These are phyloP conservation scores for Mycena sanguinolenta DNA, from an alignment of 768 basidiomycete genomes.

Conservation along the genomic window DNA sequence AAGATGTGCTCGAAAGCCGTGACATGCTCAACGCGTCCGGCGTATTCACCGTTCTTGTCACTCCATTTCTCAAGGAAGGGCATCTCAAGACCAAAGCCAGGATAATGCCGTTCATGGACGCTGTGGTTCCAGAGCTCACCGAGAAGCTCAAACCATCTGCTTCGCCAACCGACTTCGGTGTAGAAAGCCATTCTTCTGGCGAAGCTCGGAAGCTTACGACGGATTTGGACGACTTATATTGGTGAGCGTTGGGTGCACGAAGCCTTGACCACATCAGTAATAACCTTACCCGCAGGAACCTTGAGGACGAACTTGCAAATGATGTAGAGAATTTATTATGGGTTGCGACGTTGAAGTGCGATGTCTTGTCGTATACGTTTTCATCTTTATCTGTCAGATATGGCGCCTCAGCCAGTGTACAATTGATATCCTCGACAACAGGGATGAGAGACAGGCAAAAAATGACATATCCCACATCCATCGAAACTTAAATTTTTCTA, in stretches of 20 bases:
- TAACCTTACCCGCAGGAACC: neutral
- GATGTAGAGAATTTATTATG: slow-evolving; percentile 18
- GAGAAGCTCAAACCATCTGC: neutral
- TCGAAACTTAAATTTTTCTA: too few relatives aligned
- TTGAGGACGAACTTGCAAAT: slow-evolving; percentile 21
- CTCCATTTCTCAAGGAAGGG: neutral
- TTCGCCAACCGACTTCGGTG: neutral
- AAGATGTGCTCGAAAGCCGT: slow-evolving; percentile 3
- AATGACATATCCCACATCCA: too few relatives aligned
- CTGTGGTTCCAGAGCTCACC: slow-evolving; percentile 9
- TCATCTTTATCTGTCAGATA: too few relatives aligned
- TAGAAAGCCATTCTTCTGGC: slow-evolving; percentile 17
- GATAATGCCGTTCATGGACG: slow-evolving; percentile 6
- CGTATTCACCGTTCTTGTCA: neutral
- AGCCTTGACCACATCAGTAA: neutral
- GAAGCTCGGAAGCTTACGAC: neutral
- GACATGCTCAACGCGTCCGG: slow-evolving; percentile 7
- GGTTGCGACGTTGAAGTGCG: slow-evolving; percentile 14
- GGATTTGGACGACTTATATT: slow-evolving; percentile 20
- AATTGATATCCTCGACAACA: too few relatives aligned
- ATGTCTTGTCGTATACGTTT: neutral
- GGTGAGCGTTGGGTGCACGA: slow-evolving; percentile 3
- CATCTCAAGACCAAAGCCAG: neutral
- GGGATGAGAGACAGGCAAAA: too few relatives aligned
- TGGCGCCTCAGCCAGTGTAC: too few relatives aligned